A percentile compares a stretch with the other conserved stretches of the same genome.
Conservation (phyloP, 2,329 filamentous ascomycete genomes). For the Sporothrix humicola region DNA sequence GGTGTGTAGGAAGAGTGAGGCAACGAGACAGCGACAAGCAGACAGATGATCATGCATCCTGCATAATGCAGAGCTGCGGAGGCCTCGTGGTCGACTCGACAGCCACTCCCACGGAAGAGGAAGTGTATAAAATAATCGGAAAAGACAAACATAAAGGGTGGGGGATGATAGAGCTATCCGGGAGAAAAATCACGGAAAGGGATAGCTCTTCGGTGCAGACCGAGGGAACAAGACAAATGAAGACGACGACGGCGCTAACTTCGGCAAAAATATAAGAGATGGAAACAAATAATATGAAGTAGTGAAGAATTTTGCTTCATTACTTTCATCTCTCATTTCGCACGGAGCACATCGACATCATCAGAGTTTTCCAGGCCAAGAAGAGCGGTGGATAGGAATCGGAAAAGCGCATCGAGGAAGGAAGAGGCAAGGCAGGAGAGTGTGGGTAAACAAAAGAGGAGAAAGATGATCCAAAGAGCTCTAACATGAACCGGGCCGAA, state of each 20-base stretch:
- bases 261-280: slow-evolving; percentile 13
- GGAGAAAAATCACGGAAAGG: neutral
- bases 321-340: neutral
- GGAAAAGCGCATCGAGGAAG: neutral
- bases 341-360: neutral
- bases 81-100: slow-evolving; percentile 3
- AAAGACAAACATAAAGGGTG: neutral
- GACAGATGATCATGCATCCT: slow-evolving; percentile 15
- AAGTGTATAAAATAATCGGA: neutral
- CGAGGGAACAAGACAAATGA: neutral
- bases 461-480: neutral
- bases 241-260: neutral
- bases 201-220: neutral
- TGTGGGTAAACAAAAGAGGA: neutral
- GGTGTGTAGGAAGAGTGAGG: slow-evolving; percentile 3
- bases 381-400: neutral
- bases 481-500: slow-evolving; percentile 19
- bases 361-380: neutral
- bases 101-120: neutral
- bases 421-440: neutral
- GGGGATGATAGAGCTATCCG: neutral
- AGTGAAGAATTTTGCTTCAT: neutral
- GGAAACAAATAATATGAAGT: neutral
- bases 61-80: slow-evolving; percentile 7
- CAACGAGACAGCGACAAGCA: neutral